Percentiles rank a stretch among this genome's conserved stretches.
Conservation (phyloP, 495 filamentous ascomycete genomes). For the Aspergillus hancockii region DNA sequence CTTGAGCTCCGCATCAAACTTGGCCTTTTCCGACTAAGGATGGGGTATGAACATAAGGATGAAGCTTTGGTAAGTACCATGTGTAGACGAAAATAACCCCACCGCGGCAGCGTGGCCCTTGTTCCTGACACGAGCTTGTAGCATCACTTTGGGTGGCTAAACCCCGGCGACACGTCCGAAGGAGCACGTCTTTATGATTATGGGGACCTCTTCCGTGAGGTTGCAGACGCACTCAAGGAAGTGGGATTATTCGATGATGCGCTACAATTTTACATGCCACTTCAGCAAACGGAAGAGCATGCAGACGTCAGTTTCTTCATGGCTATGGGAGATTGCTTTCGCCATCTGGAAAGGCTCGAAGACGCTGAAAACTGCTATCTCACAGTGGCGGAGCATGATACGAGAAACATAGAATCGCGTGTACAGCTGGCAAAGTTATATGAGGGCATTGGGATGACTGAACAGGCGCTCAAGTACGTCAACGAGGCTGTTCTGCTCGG, state of each 20-base stretch:
- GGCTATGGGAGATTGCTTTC: conserved; percentile 72
- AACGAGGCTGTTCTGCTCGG: conserved; percentile 70
- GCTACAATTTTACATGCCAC: conserved; percentile 70
- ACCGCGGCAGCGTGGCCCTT: conserved; percentile 1
- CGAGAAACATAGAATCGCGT: conserved; percentile 67
- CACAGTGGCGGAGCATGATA: conserved; percentile 67
- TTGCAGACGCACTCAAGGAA: conserved; percentile 66
- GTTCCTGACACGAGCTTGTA: conserved; percentile 26
- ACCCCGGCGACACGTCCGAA: conserved; percentile 53
- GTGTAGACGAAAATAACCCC: background rate
- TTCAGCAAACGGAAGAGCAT: conserved; percentile 58
- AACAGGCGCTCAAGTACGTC: conserved; percentile 72
- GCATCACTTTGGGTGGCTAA: conserved; percentile 65
- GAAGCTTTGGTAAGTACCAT: conserved; percentile 70
- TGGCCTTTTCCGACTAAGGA: conserved; percentile 73
- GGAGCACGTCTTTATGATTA: conserved; percentile 59
- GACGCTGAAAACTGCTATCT: conserved; percentile 76
- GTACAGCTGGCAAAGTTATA: conserved; percentile 79
- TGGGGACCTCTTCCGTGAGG: conserved; percentile 74
- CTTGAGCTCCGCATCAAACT: conserved; percentile 84
- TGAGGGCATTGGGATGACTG: conserved; percentile 64
- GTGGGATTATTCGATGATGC: conserved; percentile 60
- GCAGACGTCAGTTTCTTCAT: conserved; percentile 64
- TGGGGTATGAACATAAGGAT: conserved; percentile 57
- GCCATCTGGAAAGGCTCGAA: conserved; percentile 57